Percentiles rank a stretch among this genome's conserved stretches.
Conservation (phyloP, 2,329 filamentous ascomycete species). For the Madurella mycetomatis region DNA sequence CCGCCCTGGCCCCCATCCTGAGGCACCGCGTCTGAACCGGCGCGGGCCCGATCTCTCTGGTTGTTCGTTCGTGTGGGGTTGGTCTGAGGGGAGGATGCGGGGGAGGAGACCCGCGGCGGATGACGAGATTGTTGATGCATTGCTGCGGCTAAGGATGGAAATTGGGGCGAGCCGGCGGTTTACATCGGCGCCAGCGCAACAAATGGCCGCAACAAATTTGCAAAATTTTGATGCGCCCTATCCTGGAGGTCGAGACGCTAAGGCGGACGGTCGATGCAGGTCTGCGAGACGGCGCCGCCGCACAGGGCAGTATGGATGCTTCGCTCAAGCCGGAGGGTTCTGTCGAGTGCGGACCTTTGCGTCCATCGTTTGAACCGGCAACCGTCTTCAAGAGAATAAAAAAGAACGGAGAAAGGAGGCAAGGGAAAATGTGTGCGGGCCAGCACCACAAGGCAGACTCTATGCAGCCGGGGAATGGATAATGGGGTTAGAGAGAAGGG, state of each 20-base stretch:
- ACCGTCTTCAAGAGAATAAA: slow-evolving; percentile 1
- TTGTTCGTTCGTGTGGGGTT: slow-evolving; percentile 71
- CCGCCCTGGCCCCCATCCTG: slow-evolving; percentile 40
- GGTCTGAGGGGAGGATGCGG: slow-evolving; percentile 66
- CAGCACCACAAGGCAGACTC: slow-evolving; percentile 20
- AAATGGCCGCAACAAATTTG: neutral
- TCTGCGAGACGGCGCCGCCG: neutral
- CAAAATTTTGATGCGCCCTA: neutral
- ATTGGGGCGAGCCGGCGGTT: slow-evolving; percentile 7
- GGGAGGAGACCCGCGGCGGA: slow-evolving; percentile 66
- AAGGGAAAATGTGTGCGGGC: slow-evolving; percentile 2
- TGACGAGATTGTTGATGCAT: slow-evolving; percentile 92
- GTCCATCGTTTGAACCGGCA: slow-evolving; percentile 24
- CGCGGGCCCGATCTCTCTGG: slow-evolving; percentile 58
- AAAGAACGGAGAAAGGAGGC: neutral
- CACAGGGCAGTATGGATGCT: neutral
- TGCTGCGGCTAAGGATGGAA: slow-evolving; percentile 26
- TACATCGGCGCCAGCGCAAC: slow-evolving; percentile 19
- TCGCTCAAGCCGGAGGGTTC: slow-evolving; percentile 14
- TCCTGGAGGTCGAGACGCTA: neutral
- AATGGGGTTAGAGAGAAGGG: slow-evolving; percentile 3
- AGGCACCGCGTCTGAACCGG: slow-evolving; percentile 40
- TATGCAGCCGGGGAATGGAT: neutral
- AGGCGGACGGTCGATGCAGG: neutral
- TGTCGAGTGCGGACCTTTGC: slow-evolving; percentile 21